phyloP scores from a whole-genome alignment of 768 basidiomycete genomes.

The Tylopilus felleus region DNA sequence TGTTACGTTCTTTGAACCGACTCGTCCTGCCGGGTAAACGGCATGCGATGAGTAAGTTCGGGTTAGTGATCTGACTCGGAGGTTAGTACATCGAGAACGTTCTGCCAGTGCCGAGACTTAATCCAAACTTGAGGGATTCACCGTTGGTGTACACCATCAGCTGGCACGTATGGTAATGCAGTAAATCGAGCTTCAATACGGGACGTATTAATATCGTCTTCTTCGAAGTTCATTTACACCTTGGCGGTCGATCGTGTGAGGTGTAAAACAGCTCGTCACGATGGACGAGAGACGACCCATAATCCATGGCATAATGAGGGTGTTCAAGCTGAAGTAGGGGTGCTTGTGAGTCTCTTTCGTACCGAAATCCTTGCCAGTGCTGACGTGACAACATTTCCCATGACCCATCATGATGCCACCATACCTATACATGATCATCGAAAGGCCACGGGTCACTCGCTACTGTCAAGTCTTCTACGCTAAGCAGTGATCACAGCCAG shows the following conservation, averaged over 20 bases:
- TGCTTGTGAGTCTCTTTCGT: not conserved
- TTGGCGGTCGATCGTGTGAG: too few relatives aligned
- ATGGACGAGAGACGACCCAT: not conserved
- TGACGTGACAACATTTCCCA: not conserved
- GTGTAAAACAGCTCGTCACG: not conserved
- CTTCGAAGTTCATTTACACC: slow-evolving; percentile 15
- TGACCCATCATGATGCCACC: not conserved
- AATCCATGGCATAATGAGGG: not conserved
- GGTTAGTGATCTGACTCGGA: not conserved
- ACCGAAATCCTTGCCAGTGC: not conserved
- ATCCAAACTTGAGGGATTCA: too few relatives aligned
- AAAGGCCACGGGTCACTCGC: too few relatives aligned
- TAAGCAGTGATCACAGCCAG: too few relatives aligned
- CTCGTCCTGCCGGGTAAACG: not conserved
- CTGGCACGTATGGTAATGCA: slow-evolving; percentile 10
- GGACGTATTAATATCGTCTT: not conserved
- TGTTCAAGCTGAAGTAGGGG: too few relatives aligned
- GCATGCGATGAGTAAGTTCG: not conserved
- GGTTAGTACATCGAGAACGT: not conserved
- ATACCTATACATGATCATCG: not conserved
- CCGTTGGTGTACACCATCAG: not conserved
- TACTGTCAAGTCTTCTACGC: too few relatives aligned
- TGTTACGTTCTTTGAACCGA: not conserved
- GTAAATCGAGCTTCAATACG: slow-evolving; percentile 11
- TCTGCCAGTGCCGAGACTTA: not conserved